Evolutionary conservation across 163 green algal genomes (phyloP).

Genomic region (Scenedesmus sp.): DNA sequence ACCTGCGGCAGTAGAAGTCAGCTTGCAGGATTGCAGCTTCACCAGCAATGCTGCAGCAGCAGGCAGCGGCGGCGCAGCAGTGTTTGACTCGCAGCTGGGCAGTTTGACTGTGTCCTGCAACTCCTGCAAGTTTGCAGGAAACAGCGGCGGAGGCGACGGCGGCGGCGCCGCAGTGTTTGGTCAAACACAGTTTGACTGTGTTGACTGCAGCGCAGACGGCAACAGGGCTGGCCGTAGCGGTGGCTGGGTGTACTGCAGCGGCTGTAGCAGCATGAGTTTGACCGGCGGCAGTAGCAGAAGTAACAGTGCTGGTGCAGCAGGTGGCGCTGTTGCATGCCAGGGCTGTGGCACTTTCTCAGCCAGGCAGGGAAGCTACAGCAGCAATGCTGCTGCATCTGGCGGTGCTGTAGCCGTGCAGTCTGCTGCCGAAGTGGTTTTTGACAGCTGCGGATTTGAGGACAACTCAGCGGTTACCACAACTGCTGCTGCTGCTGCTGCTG

Average conservation of each 20-base stretch:
- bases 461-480: background rate
- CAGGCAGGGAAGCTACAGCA: background rate
- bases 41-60: background rate
- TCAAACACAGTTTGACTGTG: slow-evolving; percentile 10
- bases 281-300: background rate
- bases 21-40: background rate
- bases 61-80: slow-evolving; percentile 5
- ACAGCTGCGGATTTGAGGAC: background rate
- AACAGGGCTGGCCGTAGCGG: slow-evolving; percentile 10
- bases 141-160: background rate
- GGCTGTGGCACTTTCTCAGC: background rate
- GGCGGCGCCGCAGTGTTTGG: slow-evolving; percentile 10
- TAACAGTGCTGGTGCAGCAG: slow-evolving; percentile 13
- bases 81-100: slow-evolving; percentile 32
- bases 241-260: slow-evolving; percentile 29
- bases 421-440: background rate
- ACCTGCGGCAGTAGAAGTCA: background rate
- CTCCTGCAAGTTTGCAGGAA: slow-evolving; percentile 13
- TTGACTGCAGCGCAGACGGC: background rate
- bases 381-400: background rate
- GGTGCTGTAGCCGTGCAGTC: slow-evolving; percentile 25
- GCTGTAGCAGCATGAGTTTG: background rate
- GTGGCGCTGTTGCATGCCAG: slow-evolving; percentile 13
- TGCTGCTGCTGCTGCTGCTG: background rate
- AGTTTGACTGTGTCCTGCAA: background rate